Base-by-base conservation (phyloP, 805 yeast genomes). In the Wickerhamiella alocasiicola region DNA sequence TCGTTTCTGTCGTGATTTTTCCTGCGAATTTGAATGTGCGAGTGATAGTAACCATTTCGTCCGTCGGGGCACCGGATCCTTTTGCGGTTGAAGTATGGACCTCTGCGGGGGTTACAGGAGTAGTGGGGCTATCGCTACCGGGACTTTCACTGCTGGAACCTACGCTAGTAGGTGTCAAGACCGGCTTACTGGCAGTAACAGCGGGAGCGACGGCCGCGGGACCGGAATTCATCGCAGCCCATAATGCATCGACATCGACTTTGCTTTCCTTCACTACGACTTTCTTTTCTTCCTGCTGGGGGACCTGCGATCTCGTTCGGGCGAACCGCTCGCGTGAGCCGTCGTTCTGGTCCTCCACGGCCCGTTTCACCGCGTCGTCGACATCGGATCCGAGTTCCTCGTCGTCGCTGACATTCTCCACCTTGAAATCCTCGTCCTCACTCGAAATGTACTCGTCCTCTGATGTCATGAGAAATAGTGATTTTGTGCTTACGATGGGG, bases 21-120 rank as follows among this genome's bases (percentile, higher is more conserved):
- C 96, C 96, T 0, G 98, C 97, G 67, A 84, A 88, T 43, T 81
- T 80, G 55, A 82, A 88, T 2, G 77, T 72, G 46, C 91, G 68
- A 45, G 72, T 76, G 43, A 88, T 85, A 50, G 74, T 72, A 42
- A 88, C 71, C 54, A 69, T 69, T 38, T 76, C 76, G 13, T 65
- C 68, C 13, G 51, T 54, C n/a, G 19, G 38, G 17, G 25, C n/a
- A 16, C 29, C 20, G 12, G 28, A 15, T n/a, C n/a, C n/a, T n/a
- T n/a, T n/a, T n/a, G n/a, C 6, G 34, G 43, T 5, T 16, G 26
- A n/a, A n/a, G n/a, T n/a, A n/a, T n/a, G n/a, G n/a, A n/a, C n/a
- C n/a, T n/a, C n/a, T n/a, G n/a, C n/a, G 13, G 6, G 27, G 18
- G 32, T 15, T 13, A 25, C 13, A 12, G 18, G 37, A 20, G 33